Percentiles rank a stretch among this genome's conserved stretches.
phyloP scores from a whole-genome alignment of 202 grass and related monocot genomes.

The Carex sylvatica region DNA sequence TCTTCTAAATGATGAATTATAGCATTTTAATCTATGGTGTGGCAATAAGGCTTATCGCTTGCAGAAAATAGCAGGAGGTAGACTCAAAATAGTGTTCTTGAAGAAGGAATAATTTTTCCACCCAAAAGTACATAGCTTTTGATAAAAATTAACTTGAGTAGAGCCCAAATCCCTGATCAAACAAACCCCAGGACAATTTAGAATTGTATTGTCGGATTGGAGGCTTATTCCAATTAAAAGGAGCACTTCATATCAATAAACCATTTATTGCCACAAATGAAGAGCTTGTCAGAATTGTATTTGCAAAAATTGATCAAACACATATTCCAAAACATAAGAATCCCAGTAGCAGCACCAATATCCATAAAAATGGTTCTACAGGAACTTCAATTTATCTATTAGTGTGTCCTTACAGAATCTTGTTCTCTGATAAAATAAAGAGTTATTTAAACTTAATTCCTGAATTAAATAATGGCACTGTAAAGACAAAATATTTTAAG shows the following conservation, averaged over 20 bases:
- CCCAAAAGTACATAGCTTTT: not conserved
- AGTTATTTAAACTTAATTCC: not conserved
- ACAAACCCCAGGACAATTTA: not conserved
- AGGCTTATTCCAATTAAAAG: not conserved
- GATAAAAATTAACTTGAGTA: not conserved
- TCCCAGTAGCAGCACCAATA: not conserved
- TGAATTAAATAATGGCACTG: conserved; percentile 8
- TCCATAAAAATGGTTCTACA: not conserved
- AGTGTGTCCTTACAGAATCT: not conserved
- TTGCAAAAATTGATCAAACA: not conserved
- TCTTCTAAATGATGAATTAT: not conserved
- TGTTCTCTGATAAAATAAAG: not conserved
- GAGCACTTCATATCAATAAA: conserved; percentile 8
- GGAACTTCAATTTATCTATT: not conserved
- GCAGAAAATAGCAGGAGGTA: not conserved
- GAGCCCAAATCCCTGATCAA: not conserved
- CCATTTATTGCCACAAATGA: not conserved
- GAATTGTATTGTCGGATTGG: not conserved
- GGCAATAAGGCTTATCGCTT: not conserved
- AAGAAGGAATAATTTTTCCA: not conserved
- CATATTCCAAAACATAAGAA: not conserved
- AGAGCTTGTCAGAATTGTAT: not conserved
- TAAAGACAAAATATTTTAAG: not conserved
- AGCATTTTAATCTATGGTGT: not conserved
- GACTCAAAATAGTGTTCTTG: not conserved